A percentile compares a stretch with the other conserved stretches of the same genome.
These are phyloP conservation scores for Tetraselmis striata DNA, from an alignment of 139 green algal species.

Conservation along the genomic window DNA sequence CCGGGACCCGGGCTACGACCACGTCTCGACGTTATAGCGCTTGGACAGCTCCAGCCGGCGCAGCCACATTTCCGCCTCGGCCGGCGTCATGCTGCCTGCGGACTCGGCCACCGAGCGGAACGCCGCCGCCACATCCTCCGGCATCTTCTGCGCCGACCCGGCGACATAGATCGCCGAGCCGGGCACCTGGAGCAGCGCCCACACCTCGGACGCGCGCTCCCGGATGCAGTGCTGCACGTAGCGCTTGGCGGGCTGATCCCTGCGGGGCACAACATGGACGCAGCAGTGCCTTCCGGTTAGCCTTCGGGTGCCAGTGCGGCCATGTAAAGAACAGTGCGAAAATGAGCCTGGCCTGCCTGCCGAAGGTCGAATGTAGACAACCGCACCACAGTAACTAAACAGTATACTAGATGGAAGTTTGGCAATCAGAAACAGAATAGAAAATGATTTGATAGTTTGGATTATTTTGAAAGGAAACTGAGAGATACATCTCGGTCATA, in stretches of 20 bases:
- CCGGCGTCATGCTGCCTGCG: conserved; percentile 41
- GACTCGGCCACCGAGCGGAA: conserved; percentile 51
- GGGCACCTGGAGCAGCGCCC: conserved; percentile 45
- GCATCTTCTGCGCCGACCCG: conserved; percentile 73
- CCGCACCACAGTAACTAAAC: no score
- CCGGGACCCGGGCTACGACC: no score
- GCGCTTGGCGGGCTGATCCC: conserved; percentile 37
- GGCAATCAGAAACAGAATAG: no score
- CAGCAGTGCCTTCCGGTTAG: not conserved
- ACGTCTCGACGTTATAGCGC: conserved; percentile 82
- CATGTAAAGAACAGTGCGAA: no score
- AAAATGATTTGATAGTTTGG: no score
- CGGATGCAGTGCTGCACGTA: conserved; percentile 79
- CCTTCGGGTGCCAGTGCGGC: not conserved
- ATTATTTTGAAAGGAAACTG: no score
- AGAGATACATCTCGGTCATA: no score
- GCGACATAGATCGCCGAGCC: conserved; percentile 64
- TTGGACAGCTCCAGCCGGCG: conserved; percentile 49
- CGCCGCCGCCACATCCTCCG: conserved; percentile 52
- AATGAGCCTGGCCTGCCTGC: no score
- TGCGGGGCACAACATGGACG: no score
- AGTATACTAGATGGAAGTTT: no score
- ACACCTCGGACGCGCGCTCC: conserved; percentile 49
- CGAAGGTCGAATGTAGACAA: no score
- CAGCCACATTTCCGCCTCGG: conserved; percentile 49